Percentiles rank a stretch among this genome's conserved stretches.
These are phyloP conservation scores for Tylopilus plumbeoviolaceoides DNA, from an alignment of 768 basidiomycete species.

Conservation along the genomic window DNA sequence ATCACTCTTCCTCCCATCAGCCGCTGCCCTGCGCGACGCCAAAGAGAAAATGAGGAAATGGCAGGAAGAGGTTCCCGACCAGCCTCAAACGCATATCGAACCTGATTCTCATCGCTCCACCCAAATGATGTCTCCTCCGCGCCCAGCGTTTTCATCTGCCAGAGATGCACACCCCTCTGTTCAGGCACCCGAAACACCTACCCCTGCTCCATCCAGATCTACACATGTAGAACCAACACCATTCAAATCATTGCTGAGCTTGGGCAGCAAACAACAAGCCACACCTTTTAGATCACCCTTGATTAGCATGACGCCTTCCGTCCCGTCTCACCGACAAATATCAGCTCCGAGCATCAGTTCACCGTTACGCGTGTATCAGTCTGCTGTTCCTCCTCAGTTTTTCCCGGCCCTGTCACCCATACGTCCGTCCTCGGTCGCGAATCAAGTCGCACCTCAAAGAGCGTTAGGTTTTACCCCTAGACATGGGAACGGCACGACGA, in stretches of 20 bases:
- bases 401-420: conserved; percentile 29
- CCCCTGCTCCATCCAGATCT: conserved; percentile 30
- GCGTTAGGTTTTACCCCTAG: conserved; percentile 24
- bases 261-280: conserved; percentile 12
- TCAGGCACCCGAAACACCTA: conserved; percentile 36
- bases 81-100: conserved; percentile 20
- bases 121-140: conserved; percentile 15
- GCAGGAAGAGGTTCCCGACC: conserved; percentile 35
- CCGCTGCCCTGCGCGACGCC: conserved; percentile 50
- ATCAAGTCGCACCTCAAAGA: conserved; percentile 11
- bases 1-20: conserved; percentile 49
- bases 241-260: conserved; percentile 7
- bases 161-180: conserved; percentile 33
- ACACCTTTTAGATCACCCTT: conserved; percentile 49
- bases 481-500: conserved; percentile 30
- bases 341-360: conserved; percentile 30
- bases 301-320: conserved; percentile 17
- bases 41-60: conserved; percentile 48
- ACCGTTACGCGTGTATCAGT: conserved; percentile 9
- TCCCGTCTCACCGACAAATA: conserved; percentile 11
- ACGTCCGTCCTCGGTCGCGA: conserved; percentile 30
- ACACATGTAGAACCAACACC: conserved; percentile 19
- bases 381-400: conserved; percentile 5
- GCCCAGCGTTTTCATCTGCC: conserved; percentile 36
- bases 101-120: conserved; percentile 1